Base-by-base conservation (phyloP, 768 basidiomycete genomes). In the Amanita fuliginea region DNA sequence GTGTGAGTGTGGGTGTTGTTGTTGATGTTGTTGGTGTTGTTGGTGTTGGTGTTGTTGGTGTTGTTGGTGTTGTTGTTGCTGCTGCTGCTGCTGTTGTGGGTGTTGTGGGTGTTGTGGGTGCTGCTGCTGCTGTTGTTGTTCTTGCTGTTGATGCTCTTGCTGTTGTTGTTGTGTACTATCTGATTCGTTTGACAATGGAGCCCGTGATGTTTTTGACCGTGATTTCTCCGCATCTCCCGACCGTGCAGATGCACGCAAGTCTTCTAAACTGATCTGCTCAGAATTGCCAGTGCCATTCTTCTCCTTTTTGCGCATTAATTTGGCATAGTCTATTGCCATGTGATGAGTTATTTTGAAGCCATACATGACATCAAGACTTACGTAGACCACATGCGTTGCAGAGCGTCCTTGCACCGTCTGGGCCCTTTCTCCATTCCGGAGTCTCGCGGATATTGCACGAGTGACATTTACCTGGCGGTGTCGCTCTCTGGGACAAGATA, bases 301-400 rank as follows among this genome's bases (percentile, higher is more conserved):
- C 42, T 86, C 83, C 39, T 81, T 74, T 59, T 88, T 87, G 44
- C 86, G 80, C 68, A 86, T 79, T 26, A 89, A 72, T 59, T 89
- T 89, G 8, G 86, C 86, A 55, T 89, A 89, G 65, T 89, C 86
- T 89, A 46, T n/a, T 35, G 14, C 39, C 44, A 28, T 28, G 34
- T 21, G 35, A 34, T 49, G 16, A 42, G 39, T 10, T 10, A 22
- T 28, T 7, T n/a, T 19, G 36, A 46, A 5, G 32, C 32, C 22
- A 21, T 45, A 35, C 18, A 48, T 14, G 16, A 30, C 51, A 39
- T n/a, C 26, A 45, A 52, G 37, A 80, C 83, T 61, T 62, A 90
- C 87, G 87, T 56, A 90, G 66, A 28, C 87, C 87, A 65, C 87
- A 90, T 37, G 87, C 87, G 61, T 89, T 90, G 60, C 87, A 90